phyloP scores from a whole-genome alignment of 345 rosid species.

The Eucalyptus cloeziana region DNA sequence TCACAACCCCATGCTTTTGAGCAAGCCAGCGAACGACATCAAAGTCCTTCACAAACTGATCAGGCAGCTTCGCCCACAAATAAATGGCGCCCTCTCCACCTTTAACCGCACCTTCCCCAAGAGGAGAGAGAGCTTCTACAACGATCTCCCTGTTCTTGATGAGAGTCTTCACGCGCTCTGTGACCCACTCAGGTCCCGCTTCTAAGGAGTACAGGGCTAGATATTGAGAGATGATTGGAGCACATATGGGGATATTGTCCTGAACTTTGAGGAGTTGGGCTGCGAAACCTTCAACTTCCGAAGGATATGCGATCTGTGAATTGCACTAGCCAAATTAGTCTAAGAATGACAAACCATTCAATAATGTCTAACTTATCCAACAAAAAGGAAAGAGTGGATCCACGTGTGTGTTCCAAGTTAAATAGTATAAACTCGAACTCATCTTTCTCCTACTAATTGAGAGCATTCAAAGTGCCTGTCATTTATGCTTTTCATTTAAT shows the following conservation, averaged over 20 bases:
- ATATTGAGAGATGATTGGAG: constrained; percentile 66
- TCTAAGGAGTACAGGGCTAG: constrained; percentile 78
- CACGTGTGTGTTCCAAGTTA: background rate
- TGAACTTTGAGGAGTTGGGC: constrained; percentile 74
- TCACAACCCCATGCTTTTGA: constrained; percentile 63
- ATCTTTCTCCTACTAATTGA: background rate
- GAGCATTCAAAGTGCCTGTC: background rate
- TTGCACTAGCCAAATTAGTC: background rate
- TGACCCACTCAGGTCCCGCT: constrained; percentile 73
- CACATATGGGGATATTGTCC: constrained; percentile 94
- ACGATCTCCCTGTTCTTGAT: constrained; percentile 72
- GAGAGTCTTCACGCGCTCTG: constrained; percentile 53
- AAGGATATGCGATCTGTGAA: constrained; percentile 85
- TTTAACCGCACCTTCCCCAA: constrained; percentile 61
- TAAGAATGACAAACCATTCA: background rate
- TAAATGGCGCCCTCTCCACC: constrained; percentile 97
- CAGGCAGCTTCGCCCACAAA: constrained; percentile 88
- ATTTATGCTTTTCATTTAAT: background rate
- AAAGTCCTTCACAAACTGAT: constrained; percentile 22
- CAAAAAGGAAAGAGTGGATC: background rate
- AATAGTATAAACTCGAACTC: background rate
- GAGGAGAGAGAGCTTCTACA: constrained; percentile 61
- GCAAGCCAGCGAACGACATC: constrained; percentile 86
- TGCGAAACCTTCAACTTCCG: constrained; percentile 59
- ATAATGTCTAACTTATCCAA: background rate